Evolutionary conservation across 2,329 filamentous ascomycete genomes (phyloP).

Genomic region (Chaetomium sp.): DNA sequence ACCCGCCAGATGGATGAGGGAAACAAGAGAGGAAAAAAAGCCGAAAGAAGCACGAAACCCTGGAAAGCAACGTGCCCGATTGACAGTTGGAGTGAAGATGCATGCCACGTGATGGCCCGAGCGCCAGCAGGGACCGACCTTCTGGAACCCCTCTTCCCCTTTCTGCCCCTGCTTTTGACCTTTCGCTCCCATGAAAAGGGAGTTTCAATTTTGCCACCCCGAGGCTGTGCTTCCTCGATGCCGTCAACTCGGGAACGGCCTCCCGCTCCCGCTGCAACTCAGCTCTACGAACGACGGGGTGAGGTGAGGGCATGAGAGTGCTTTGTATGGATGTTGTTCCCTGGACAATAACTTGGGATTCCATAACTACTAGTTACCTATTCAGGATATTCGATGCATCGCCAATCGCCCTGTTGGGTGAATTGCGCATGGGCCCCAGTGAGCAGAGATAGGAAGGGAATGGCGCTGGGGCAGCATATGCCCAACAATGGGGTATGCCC

Average conservation of each 20-base stretch:
- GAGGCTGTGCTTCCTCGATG: conserved; percentile 31
- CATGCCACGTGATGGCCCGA: conserved; percentile 6
- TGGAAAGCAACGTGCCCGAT: not conserved
- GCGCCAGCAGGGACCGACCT: conserved; percentile 4
- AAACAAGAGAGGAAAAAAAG: too few relatives aligned
- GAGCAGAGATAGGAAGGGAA: not conserved
- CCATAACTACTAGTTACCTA: too few relatives aligned
- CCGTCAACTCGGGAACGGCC: conserved; percentile 14
- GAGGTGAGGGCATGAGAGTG: not conserved
- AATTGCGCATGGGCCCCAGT: not conserved
- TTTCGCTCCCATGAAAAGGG: conserved; percentile 18
- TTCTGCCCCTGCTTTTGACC: not conserved
- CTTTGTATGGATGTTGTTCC: too few relatives aligned
- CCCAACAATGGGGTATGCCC: not conserved
- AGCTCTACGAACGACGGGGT: conserved; percentile 17
- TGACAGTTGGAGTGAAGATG: too few relatives aligned
- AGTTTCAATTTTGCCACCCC: conserved; percentile 30
- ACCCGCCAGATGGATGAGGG: too few relatives aligned
- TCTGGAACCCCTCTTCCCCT: conserved; percentile 19
- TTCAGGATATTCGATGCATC: not conserved
- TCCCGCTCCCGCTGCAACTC: not conserved
- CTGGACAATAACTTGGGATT: not conserved
- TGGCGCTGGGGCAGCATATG: not conserved
- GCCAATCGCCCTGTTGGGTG: not conserved
- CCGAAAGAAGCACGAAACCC: not conserved